Conservation (phyloP, 495 filamentous ascomycete genomes). For the Aspergillus carlsbadensis region DNA sequence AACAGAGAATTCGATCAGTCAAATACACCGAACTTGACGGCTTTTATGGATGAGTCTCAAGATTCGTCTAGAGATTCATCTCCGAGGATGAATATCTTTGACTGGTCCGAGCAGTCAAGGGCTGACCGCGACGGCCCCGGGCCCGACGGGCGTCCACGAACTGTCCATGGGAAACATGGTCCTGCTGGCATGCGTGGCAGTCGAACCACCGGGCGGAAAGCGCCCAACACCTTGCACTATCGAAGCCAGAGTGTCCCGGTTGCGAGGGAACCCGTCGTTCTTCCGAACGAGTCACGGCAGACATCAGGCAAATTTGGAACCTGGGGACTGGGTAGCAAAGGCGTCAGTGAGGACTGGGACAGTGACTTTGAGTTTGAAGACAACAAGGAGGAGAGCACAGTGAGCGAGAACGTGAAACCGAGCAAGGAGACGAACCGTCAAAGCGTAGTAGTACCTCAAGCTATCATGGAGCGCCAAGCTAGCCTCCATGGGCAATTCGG, state of each 20-base stretch:
- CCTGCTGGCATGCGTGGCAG: conserved; percentile 68
- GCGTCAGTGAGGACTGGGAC: conserved; percentile 79
- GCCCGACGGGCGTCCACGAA: conserved; percentile 70
- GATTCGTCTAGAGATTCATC: conserved; percentile 16
- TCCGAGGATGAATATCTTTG: conserved; percentile 62
- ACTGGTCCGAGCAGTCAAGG: conserved; percentile 76
- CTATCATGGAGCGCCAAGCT: conserved; percentile 81
- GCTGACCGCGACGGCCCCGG: conserved; percentile 50
- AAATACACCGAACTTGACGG: conserved; percentile 3
- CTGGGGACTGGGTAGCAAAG: conserved; percentile 83
- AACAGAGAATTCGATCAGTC: conserved; percentile 2
- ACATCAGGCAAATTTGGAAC: conserved; percentile 80
- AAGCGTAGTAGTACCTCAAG: conserved; percentile 73
- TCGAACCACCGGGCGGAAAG: conserved; percentile 70
- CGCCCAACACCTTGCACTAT: conserved; percentile 74
- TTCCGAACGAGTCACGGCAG: conserved; percentile 53
- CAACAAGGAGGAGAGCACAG: conserved; percentile 38
- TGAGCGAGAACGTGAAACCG: conserved; percentile 26
- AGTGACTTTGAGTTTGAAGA: conserved; percentile 80
- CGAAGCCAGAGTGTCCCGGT: conserved; percentile 96
- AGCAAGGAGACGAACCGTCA: conserved; percentile 26
- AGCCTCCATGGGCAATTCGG: conserved; percentile 84
- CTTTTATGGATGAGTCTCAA: conserved; percentile 14
- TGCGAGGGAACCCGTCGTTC: conserved; percentile 57
- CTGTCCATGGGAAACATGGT: conserved; percentile 87